Conservation (phyloP, 2,329 filamentous ascomycete species). For the Cladorrhinum sp. region DNA sequence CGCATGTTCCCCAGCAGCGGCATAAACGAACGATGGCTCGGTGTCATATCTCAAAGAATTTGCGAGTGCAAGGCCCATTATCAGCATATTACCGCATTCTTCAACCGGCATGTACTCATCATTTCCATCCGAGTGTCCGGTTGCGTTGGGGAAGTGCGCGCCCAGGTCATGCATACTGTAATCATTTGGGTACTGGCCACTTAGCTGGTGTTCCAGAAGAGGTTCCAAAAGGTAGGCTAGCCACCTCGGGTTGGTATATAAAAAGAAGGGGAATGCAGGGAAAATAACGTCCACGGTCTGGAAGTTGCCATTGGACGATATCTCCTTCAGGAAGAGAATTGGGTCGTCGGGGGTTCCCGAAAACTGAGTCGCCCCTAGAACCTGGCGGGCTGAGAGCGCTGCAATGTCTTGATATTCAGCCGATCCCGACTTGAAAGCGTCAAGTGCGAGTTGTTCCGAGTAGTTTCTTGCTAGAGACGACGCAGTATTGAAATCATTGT, state of each 20-base stretch:
- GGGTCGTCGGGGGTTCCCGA: conserved; percentile 68
- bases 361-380: conserved; percentile 75
- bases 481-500: conserved; percentile 67
- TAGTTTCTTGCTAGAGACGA: conserved; percentile 66
- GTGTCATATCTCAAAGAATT: conserved; percentile 68
- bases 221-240: conserved; percentile 76
- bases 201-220: conserved; percentile 75
- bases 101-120: conserved; percentile 76
- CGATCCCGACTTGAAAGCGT: conserved; percentile 72
- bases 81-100: conserved; percentile 73
- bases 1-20: background rate
- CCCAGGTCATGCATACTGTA: conserved; percentile 79
- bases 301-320: conserved; percentile 79
- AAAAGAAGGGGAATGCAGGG: conserved; percentile 80
- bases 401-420: conserved; percentile 75
- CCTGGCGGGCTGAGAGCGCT: conserved; percentile 73
- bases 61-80: conserved; percentile 73
- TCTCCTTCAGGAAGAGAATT: conserved; percentile 79
- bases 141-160: conserved; percentile 71
- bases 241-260: conserved; percentile 81
- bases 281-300: conserved; percentile 89
- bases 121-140: conserved; percentile 64
- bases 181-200: conserved; percentile 79
- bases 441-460: conserved; percentile 64
- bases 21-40: conserved; percentile 47